Base-by-base conservation (phyloP, 495 filamentous ascomycete genomes). In the Lentithecium fluviatile region DNA sequence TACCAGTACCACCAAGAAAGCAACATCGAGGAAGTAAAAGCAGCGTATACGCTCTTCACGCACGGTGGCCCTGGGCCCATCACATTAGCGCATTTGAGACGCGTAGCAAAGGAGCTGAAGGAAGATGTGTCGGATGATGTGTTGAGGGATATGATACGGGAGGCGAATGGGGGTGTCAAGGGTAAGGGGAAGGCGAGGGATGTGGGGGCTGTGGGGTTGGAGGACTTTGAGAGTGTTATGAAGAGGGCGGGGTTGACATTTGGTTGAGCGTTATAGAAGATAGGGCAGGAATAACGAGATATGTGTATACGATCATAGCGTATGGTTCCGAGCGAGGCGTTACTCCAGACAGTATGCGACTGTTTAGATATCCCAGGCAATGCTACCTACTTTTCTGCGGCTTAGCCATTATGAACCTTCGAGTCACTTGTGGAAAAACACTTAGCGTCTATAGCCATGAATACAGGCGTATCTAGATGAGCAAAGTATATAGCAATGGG, bases 221-320 rank as follows among this genome's bases (percentile, higher is more conserved):
- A 85, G 47, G 89, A 95, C 70, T 96, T 97, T 73, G 87, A 90
- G 74, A 82, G 79, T 48, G 88, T 96, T 13, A 91, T 96, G 91
- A 81, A 76, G 52, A 78, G 90, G 70, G 92, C 91, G 3, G 91
- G 91, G 8, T 85, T 90, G 15, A 34, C 47, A 60, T 91, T 89
- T 76, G 83, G 79, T 71, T 81, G 71, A 78, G 40, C 10, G n/a
- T n/a, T n/a, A n/a, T n/a, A n/a, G 3, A 52, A 7, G 46, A 32
- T 32, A 32, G 4, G 6, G 40, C 15, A 13, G 13, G 40, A 13
- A 38, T 15, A 15, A 15, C 8, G 7, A 38, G 15, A 38, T 38
- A 15, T 38, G 7, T 38, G 36, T n/a, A 38, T 38, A 38, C 36
- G 7, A 8, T 38, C 15, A 8, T 38, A n/a, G 40, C 15, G 40